Evolutionary conservation across 371 early-diverging fungal genomes (phyloP).

Genomic region (Fennellomyces sp.): DNA sequence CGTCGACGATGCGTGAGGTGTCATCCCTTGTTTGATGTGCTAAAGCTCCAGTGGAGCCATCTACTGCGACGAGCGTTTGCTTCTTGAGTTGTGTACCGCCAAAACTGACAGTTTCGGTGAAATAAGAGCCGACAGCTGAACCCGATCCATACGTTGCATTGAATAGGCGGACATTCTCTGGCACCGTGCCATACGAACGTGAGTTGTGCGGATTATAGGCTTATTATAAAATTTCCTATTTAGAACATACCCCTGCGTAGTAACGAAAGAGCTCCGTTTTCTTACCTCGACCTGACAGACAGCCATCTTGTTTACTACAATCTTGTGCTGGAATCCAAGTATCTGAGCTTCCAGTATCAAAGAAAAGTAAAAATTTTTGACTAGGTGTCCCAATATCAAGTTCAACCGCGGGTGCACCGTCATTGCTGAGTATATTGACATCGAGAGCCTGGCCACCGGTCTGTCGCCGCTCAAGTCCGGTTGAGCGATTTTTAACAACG

Average conservation of each 20-base stretch:
- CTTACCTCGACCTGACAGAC: constrained; percentile 1
- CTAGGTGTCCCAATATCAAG: constrained; percentile 10
- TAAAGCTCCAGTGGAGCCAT: neutral
- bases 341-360: constrained; percentile 17
- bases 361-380: constrained; percentile 7
- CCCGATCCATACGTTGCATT: constrained; percentile 8
- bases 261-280: neutral
- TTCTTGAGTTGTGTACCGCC: neutral
- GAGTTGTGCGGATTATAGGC: neutral
- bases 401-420: neutral
- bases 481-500: neutral
- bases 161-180: neutral
- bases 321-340: constrained; percentile 9
- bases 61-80: neutral
- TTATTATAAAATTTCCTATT: neutral
- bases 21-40: neutral
- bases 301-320: constrained; percentile 7
- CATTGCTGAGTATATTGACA: neutral
- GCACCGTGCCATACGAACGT: neutral
- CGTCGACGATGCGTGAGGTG: constrained; percentile 6
- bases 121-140: constrained; percentile 6
- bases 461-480: neutral
- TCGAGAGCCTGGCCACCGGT: neutral
- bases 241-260: neutral
- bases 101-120: constrained; percentile 7